These are phyloP conservation scores for Streptanthus diversifolius DNA, from an alignment of 345 rosid species.

Conservation along the genomic window DNA sequence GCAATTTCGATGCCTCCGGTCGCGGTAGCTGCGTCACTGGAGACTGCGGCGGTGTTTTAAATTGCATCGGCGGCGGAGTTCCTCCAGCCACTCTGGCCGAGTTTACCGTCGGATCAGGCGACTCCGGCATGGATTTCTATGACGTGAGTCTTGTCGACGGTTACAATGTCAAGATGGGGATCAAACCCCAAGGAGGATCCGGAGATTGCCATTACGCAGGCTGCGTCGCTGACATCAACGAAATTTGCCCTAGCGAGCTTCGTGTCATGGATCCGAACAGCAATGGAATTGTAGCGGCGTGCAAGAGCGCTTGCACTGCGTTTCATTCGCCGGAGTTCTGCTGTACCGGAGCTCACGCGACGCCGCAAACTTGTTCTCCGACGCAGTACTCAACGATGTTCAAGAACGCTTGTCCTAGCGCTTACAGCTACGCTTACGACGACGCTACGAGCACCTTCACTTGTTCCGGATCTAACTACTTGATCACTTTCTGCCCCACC, in stretches of 20 bases:
- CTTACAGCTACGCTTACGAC: constrained; percentile 91
- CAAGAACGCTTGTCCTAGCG: constrained; percentile 81
- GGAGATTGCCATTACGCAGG: constrained; percentile 81
- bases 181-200: constrained; percentile 53
- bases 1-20: constrained; percentile 63
- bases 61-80: constrained; percentile 64
- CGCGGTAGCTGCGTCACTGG: constrained; percentile 69
- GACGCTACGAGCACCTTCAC: constrained; percentile 79
- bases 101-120: constrained; percentile 55
- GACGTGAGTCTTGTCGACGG: constrained; percentile 94
- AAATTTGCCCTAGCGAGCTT: constrained; percentile 64
- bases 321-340: constrained; percentile 73
- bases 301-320: constrained; percentile 82
- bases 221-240: constrained; percentile 65
- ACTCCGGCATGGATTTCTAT: constrained; percentile 63
- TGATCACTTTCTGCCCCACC: constrained; percentile 73
- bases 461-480: constrained; percentile 68
- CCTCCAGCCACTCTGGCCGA: constrained; percentile 78
- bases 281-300: constrained; percentile 53
- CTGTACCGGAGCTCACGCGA: constrained; percentile 66
- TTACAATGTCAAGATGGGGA: constrained; percentile 69
- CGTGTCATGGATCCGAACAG: constrained; percentile 41
- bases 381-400: constrained; percentile 67
- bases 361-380: constrained; percentile 77
- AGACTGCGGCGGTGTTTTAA: constrained; percentile 68